A percentile compares a stretch with the other conserved stretches of the same genome.
phyloP scores from a whole-genome alignment of 1,284 basidiomycete species.

The Puccinia sorghi region DNA sequence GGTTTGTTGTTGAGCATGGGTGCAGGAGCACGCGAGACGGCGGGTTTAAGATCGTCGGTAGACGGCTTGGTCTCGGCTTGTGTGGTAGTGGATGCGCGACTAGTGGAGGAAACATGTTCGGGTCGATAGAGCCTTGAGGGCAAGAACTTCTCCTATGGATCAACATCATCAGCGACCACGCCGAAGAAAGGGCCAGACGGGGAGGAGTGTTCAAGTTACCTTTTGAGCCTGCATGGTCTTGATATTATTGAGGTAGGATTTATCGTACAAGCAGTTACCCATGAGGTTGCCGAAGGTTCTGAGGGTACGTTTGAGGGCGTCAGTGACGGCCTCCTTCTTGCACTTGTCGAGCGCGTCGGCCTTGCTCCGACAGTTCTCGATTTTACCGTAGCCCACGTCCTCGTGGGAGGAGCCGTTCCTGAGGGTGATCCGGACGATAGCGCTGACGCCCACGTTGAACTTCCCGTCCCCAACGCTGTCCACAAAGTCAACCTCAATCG shows the following conservation, averaged over 20 bases:
- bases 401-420: slow-evolving; percentile 88
- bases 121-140: slow-evolving; percentile 42
- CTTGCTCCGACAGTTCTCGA: slow-evolving; percentile 82
- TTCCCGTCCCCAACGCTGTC: slow-evolving; percentile 58
- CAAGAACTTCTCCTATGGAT: slow-evolving; percentile 46
- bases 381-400: slow-evolving; percentile 83
- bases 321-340: slow-evolving; percentile 96
- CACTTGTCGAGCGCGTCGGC: slow-evolving; percentile 90
- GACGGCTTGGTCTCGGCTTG: neutral
- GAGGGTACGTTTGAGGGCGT: slow-evolving; percentile 84
- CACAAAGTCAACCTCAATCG: slow-evolving; percentile 69
- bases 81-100: neutral
- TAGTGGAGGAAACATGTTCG: slow-evolving; percentile 14
- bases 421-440: slow-evolving; percentile 81
- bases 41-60: neutral
- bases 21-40: slow-evolving; percentile 11
- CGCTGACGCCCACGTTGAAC: slow-evolving; percentile 77
- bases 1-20: neutral
- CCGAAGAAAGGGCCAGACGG: neutral
- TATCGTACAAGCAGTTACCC: slow-evolving; percentile 95
- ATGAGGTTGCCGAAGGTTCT: slow-evolving; percentile 90
- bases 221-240: slow-evolving; percentile 78
- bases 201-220: too few relatives aligned
- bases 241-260: slow-evolving; percentile 78
- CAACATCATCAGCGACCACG: neutral